Base-by-base conservation (phyloP, 2,329 filamentous ascomycete genomes). In the Geosmithia flava region DNA sequence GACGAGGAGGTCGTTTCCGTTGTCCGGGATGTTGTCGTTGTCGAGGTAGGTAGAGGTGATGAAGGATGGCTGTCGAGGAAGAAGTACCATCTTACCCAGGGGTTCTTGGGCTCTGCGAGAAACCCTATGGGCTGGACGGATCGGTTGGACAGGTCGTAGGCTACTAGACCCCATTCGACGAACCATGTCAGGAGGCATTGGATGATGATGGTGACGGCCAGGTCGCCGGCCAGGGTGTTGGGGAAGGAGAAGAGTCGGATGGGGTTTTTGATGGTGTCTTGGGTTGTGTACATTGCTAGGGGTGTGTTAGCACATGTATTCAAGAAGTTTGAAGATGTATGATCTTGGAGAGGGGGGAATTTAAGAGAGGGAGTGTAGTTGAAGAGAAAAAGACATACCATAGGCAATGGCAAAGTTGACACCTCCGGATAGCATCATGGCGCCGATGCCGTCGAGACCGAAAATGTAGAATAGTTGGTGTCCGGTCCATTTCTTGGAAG, bases 361-460 rank as follows among this genome's bases (percentile, higher is more conserved):
- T 19, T 7, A 16, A 19, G 3, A 17, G 17, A 47, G 15, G n/a
- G 47, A 46, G 11, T n/a, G n/a, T n/a, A n/a, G n/a, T n/a, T n/a
- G n/a, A n/a, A 48, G 19, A 20, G 27, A 20, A 42, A 37, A 42
- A 11, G 5, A 56, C 60, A 49, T 54, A 74, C 72, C 68, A 52
- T 74, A 76, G 16, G 70, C 72, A 49, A 76, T 64, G 43, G 64
- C 68, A 56, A 76, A 74, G 59, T 76, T 76, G 51, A 76, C 69
- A 20, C 61, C 70, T 0, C 67, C 74, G 0, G 71, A 73, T 2
- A 76, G 43, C n/a, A 70, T 45, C 51, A 68, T 65, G 10, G 70
- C 69, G 15, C 68, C 68, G 33, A 76, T 23, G 3, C 71, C 73
- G 49, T 74, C 67, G 2, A 73, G 53, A 1, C 68, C 54, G 44